Conservation (phyloP, 768 basidiomycete species). For the Chalciporus sphaerocephalus region DNA sequence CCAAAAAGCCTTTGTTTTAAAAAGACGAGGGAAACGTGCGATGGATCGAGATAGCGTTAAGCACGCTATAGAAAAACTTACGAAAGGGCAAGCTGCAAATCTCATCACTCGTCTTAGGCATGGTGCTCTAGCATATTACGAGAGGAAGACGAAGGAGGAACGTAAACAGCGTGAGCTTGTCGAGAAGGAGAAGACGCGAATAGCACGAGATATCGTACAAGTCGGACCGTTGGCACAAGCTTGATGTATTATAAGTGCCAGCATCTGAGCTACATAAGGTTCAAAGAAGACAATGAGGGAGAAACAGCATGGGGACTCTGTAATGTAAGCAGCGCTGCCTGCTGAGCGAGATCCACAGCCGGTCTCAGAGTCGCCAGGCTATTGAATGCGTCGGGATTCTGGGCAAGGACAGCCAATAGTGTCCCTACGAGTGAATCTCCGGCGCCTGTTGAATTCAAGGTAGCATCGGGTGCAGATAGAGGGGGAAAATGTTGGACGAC, state of each 20-base stretch:
- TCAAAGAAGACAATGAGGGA: slow-evolving; percentile 45
- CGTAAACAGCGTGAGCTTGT: slow-evolving; percentile 32
- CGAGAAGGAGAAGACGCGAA: slow-evolving; percentile 49
- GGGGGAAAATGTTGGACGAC: slow-evolving; percentile 75
- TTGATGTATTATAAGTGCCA: slow-evolving; percentile 7
- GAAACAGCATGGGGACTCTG: slow-evolving; percentile 60
- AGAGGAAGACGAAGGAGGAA: slow-evolving; percentile 45
- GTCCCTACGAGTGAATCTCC: slow-evolving; percentile 90
- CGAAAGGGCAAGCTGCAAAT: slow-evolving; percentile 75
- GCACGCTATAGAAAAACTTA: slow-evolving; percentile 42
- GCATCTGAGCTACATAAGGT: not conserved
- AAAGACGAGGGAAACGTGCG: slow-evolving; percentile 42
- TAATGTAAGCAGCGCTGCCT: slow-evolving; percentile 59
- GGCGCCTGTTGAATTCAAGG: slow-evolving; percentile 82
- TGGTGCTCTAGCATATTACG: slow-evolving; percentile 67
- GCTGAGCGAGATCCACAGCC: slow-evolving; percentile 55
- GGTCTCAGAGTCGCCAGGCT: slow-evolving; percentile 41
- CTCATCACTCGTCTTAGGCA: slow-evolving; percentile 75
- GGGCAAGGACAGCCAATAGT: slow-evolving; percentile 62
- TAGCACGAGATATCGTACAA: slow-evolving; percentile 50
- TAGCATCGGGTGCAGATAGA: slow-evolving; percentile 32
- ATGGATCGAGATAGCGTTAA: slow-evolving; percentile 15
- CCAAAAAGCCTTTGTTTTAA: slow-evolving; percentile 55
- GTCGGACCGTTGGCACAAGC: slow-evolving; percentile 50
- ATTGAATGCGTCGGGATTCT: slow-evolving; percentile 42